phyloP scores from a whole-genome alignment of 441 rosid species.

The Populus tomentosa region DNA sequence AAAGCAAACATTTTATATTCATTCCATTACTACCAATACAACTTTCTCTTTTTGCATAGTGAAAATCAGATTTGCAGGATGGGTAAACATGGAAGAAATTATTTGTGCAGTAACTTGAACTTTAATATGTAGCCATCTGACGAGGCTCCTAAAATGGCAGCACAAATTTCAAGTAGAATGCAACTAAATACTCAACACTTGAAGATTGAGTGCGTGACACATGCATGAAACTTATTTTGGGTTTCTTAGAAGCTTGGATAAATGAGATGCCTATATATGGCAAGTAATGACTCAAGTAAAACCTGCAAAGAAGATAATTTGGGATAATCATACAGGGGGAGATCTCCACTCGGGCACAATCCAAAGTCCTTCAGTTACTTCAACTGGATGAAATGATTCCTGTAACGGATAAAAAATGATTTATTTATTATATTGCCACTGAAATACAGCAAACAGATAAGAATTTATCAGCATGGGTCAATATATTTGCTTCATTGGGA shows the following conservation, averaged over 20 bases:
- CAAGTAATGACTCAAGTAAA: conserved; percentile 2
- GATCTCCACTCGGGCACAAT: conserved; percentile 77
- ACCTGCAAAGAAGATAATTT: conserved; percentile 7
- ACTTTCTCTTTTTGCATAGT: background rate
- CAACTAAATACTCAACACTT: conserved; percentile 3
- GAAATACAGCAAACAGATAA: background rate
- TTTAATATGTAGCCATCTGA: background rate
- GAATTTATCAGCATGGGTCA: background rate
- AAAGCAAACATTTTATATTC: conserved; percentile 5
- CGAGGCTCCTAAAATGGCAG: background rate
- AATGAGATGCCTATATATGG: background rate
- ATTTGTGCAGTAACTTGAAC: background rate
- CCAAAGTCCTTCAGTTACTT: conserved; percentile 74
- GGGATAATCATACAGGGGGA: conserved; percentile 62
- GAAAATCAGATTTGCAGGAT: background rate
- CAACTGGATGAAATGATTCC: conserved; percentile 76
- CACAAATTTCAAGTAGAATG: background rate
- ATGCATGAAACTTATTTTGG: background rate
- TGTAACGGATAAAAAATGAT: conserved; percentile 19
- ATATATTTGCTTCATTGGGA: background rate
- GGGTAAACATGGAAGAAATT: background rate
- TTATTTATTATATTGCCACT: background rate
- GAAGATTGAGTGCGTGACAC: background rate
- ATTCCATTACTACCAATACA: background rate
- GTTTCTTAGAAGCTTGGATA: background rate